These are phyloP conservation scores for Flaveria bidentis DNA, from an alignment of 129 eudicot genomes.

Conservation along the genomic window DNA sequence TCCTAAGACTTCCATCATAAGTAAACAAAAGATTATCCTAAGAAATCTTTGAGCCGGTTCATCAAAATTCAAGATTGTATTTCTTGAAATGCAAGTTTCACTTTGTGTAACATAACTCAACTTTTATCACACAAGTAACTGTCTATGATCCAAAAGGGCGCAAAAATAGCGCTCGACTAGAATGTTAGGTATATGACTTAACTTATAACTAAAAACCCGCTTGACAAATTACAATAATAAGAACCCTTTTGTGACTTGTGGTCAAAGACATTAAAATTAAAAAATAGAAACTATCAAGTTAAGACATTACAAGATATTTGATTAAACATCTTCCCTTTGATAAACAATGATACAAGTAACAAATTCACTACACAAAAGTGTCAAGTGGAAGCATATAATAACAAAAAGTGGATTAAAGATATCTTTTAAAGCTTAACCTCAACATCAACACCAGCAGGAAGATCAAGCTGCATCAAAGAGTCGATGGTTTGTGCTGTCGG, in stretches of 20 bases:
- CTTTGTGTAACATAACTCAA: not conserved
- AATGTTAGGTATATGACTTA: not conserved
- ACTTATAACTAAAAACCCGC: not conserved
- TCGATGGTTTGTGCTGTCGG: conserved; percentile 95
- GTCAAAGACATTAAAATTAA: not conserved
- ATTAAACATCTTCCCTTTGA: conserved; percentile 19
- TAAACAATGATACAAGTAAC: conserved; percentile 28
- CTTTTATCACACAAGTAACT: not conserved
- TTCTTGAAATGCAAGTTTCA: not conserved
- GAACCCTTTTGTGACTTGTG: not conserved
- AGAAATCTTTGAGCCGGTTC: too few relatives aligned
- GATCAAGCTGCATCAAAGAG: conserved; percentile 89
- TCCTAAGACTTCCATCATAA: too few relatives aligned
- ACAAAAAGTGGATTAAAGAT: conserved; percentile 17
- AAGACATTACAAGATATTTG: conserved; percentile 23
- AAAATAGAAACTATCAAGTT: not conserved
- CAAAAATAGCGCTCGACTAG: not conserved
- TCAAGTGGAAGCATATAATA: conserved; percentile 23
- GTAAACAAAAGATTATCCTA: too few relatives aligned
- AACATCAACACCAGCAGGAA: conserved; percentile 94
- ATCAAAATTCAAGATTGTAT: not conserved
- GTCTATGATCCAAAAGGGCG: not conserved
- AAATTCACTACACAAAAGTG: conserved; percentile 31
- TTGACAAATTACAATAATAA: not conserved
- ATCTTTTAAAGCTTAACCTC: conserved; percentile 75